Base-by-base conservation (phyloP, 768 basidiomycete species). In the Suillus subluteus region DNA sequence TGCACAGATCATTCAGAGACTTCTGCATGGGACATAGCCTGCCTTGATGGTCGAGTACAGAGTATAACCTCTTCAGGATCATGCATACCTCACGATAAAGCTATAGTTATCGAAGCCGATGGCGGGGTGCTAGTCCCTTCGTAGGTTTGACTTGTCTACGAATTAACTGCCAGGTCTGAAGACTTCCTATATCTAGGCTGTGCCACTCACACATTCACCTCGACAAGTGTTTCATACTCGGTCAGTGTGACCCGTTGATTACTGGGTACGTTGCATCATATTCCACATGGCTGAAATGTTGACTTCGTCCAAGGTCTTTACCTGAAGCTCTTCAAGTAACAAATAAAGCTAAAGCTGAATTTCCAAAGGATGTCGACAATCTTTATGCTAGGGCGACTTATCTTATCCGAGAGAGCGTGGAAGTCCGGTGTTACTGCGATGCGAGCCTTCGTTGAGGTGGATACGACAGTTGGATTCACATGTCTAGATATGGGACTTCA, bases 391-490 rank as follows among this genome's bases (percentile, higher is more conserved):
- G 89, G 48, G 88, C 88, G 4, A 79, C 79, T 35, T 81, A 82
- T 62, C 77, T 90, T 23, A 83, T 90, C 67, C 74, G 80, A 46
- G 84, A 88, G 72, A 88, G 87, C 70, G 78, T 89, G 59, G 82
- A n/a, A 85, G 70, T 81, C 81, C 63, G 87, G 88, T n/a, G 87
- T 88, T 50, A 90, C 88, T 37, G 78, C 81, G 16, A 89, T 88
- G 83, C 84, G 87, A 21, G 88, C 88, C n/a, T 88, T 87, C 73
- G 87, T 90, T 58, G 88, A 90, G 75, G 83, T 88, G 13, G 89
- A 90, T 72, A 76, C 73, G 3, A 79, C 81, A 18, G 86, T 88
- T n/a, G 78, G 80, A 26, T 81, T 84, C 69, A 72, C 75, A n/a
- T 89, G 88, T 70, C 76, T 90, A 30, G 81, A 87, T 62, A 80